phyloP scores from a whole-genome alignment of 1,284 basidiomycete species.

The Wolfiporia cocos region DNA sequence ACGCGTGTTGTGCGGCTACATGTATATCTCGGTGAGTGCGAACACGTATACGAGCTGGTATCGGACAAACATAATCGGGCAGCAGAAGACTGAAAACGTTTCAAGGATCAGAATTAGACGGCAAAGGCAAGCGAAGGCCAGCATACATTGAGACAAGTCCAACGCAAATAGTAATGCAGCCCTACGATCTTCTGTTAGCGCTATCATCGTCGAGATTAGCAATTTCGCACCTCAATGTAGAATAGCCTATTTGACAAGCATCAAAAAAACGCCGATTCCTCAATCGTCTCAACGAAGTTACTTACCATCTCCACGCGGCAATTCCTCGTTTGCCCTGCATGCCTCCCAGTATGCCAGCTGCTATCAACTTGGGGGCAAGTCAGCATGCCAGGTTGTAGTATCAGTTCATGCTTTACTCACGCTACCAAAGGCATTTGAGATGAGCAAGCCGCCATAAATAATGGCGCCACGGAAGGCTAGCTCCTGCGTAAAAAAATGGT shows the following conservation, averaged over 20 bases:
- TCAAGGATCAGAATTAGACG: neutral
- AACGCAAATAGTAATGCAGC: constrained; percentile 47
- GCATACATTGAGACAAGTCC: constrained; percentile 49
- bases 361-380: constrained; percentile 33
- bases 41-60: neutral
- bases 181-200: constrained; percentile 29
- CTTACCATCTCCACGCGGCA: constrained; percentile 67
- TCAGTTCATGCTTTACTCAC: constrained; percentile 39
- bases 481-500: constrained; percentile 33
- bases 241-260: constrained; percentile 39
- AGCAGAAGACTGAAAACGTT: constrained; percentile 26
- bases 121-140: neutral
- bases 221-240: constrained; percentile 49
- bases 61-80: constrained; percentile 43
- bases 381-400: neutral
- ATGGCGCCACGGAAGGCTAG: constrained; percentile 65
- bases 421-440: constrained; percentile 73
- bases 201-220: neutral
- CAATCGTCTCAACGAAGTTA: constrained; percentile 2
- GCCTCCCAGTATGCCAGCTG: constrained; percentile 60
- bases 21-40: neutral
- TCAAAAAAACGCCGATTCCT: neutral
- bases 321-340: constrained; percentile 69
- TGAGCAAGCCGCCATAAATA: constrained; percentile 61
- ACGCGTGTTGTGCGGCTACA: constrained; percentile 57